phyloP scores from a whole-genome alignment of 2,329 filamentous ascomycete species.

The Cordyceps tenuipes region DNA sequence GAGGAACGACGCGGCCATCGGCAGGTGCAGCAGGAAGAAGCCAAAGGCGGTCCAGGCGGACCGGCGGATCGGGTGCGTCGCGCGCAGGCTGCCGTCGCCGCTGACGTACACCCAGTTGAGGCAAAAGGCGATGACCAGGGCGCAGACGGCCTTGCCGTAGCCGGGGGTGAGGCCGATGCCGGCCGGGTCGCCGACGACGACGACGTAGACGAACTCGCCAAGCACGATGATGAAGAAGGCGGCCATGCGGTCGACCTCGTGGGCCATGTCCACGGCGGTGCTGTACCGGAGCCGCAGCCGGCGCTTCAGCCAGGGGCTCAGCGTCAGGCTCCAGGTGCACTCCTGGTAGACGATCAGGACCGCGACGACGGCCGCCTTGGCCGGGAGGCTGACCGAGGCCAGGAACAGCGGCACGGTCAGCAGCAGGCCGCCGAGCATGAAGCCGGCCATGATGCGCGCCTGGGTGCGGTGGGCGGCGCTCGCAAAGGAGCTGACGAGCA shows the following conservation, averaged over 20 bases:
- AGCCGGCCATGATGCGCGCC: constrained; percentile 33
- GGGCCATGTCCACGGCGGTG: constrained; percentile 40
- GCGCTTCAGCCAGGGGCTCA: constrained; percentile 35
- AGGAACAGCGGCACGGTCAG: constrained; percentile 36
- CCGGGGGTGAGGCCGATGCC: constrained; percentile 35
- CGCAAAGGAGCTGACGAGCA: constrained; percentile 35
- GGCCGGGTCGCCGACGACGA: constrained; percentile 38
- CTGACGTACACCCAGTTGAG: constrained; percentile 43
- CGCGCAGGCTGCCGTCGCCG: constrained; percentile 35
- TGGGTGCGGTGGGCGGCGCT: constrained; percentile 39
- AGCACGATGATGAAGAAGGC: constrained; percentile 46
- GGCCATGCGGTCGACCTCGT: constrained; percentile 41
- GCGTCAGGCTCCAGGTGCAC: constrained; percentile 33
- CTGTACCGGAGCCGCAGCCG: constrained; percentile 34
- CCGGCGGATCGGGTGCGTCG: constrained; percentile 36
- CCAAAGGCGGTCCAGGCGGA: constrained; percentile 35
- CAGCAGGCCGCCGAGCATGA: constrained; percentile 33
- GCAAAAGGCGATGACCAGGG: constrained; percentile 40
- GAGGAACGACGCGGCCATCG: constrained; percentile 36
- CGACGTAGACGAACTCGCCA: constrained; percentile 40
- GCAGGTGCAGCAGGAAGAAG: constrained; percentile 37
- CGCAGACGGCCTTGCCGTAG: constrained; percentile 38
- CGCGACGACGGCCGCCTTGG: constrained; percentile 34
- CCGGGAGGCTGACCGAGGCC: constrained; percentile 29
- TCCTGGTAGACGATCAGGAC: constrained; percentile 36